Evolutionary conservation across 1,284 basidiomycete species (phyloP), one percentile per base, ranked within the genome.

Genomic region (Gomphus bonarii): DNA sequence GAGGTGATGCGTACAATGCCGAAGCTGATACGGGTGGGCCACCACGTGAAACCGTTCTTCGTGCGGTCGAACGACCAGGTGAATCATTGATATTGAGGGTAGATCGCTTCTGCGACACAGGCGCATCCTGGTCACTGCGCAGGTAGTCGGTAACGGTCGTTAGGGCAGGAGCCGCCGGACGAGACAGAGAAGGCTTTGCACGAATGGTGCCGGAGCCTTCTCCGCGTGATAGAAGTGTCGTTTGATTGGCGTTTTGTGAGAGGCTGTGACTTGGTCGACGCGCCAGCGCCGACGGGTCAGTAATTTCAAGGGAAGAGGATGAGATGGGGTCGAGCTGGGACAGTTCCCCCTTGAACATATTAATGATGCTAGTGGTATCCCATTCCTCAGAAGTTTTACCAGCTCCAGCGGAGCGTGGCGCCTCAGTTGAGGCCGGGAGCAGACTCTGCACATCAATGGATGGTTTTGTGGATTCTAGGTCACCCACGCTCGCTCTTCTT

Each of bases 401-500:
- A 25, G 25, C 25, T 25, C 4, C 57, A 46, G 28, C 22, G 11
- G 22, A 16, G 50, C 25, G 40, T 43, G 50, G 25, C 22, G 25
- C 5, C 33, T 31, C 46, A n/a, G 11, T n/a, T 25, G 49, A 11
- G 1, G 43, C 5, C 18, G 47, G 31, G n/a, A 43, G 38, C 10
- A 20, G n/a, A 36, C 18, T 11, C 14, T 11, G 4, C 30, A 18
- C 30, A 3, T 35, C 33, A 18, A 20, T 50, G 16, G 44, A 33
- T 14, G 35, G 46, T 60, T 76, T 77, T 66, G 80, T 77, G 48
- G 80, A 64, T 56, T 88, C 86, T 9, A 76, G 74, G 64, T 87
- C 82, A 54, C 83, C 77, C 44, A 87, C 80, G 63, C 85, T 88
- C 79, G 85, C 81, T 66, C 86, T 89, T 61, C 88, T 73, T 63